Evolutionary conservation across 2,329 filamentous ascomycete genomes (phyloP).

Genomic region (Xylaria sp.): DNA sequence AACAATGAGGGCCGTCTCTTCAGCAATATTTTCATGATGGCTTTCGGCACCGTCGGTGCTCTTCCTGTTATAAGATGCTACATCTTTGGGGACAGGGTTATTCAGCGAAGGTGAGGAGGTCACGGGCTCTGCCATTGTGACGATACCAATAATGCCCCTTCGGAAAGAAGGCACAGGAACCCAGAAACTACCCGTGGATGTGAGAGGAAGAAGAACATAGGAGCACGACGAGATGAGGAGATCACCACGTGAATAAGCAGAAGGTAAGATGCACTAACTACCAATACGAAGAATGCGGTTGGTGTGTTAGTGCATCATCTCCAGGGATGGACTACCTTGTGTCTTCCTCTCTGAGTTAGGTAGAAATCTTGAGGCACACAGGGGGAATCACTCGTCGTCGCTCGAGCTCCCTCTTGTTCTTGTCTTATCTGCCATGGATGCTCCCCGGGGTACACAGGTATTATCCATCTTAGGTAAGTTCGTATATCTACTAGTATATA

Average conservation of each 20-base stretch:
- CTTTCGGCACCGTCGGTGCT: conserved; percentile 43
- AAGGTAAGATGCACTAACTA: background rate
- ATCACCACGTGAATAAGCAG: background rate
- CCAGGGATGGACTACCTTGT: no score
- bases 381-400: no score
- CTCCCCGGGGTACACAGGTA: background rate
- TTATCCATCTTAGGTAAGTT: background rate
- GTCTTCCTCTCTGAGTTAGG: no score
- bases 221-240: background rate
- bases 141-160: background rate
- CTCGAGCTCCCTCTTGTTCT: no score
- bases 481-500: background rate
- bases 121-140: conserved; percentile 28
- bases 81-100: conserved; percentile 7
- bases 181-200: background rate
- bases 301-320: background rate
- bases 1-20: conserved; percentile 49
- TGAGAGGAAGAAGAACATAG: background rate
- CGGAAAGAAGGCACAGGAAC: background rate
- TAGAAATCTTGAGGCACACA: no score
- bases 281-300: background rate
- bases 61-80: conserved; percentile 35
- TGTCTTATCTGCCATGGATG: background rate
- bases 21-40: conserved; percentile 49
- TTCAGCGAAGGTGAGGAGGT: conserved; percentile 8